These are phyloP conservation scores for Mrakia hoshinonis DNA, from an alignment of 768 basidiomycete species.

Conservation along the genomic window DNA sequence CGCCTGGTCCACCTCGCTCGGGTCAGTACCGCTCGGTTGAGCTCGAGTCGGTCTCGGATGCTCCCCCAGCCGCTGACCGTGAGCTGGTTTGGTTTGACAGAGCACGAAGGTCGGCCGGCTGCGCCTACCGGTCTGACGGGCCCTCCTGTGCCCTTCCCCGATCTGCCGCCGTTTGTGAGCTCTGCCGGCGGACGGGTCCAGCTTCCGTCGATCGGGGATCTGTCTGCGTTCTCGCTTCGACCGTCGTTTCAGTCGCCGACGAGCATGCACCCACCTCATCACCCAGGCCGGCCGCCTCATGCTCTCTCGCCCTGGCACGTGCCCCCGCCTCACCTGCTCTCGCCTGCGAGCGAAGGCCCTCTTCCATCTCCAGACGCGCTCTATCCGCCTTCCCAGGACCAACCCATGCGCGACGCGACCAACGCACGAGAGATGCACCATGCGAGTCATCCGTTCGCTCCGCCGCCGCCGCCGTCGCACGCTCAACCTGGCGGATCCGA, in stretches of 20 bases:
- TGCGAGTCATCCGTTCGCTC: no score
- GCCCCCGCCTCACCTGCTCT: background rate
- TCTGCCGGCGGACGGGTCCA: background rate
- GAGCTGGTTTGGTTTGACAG: background rate
- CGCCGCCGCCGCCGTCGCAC: no score
- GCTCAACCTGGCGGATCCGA: no score
- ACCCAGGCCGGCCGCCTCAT: background rate
- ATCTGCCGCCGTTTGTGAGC: background rate
- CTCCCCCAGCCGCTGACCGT: background rate
- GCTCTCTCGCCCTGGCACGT: constrained; percentile 4
- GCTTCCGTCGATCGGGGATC: constrained; percentile 1
- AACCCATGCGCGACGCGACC: background rate
- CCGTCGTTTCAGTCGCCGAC: background rate
- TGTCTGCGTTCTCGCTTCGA: constrained; percentile 4
- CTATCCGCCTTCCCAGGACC: background rate
- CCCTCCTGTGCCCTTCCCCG: background rate
- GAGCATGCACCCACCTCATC: background rate
- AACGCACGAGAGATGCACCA: no score
- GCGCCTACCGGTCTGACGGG: background rate
- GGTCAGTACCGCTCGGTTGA: no score
- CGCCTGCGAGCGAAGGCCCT: background rate
- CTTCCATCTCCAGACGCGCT: background rate
- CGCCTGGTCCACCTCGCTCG: no score
- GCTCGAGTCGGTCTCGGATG: no score
- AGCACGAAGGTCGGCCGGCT: background rate